Percentiles rank a stretch among this genome's conserved stretches.
Evolutionary conservation across 768 basidiomycete species (phyloP).

Genomic region (Clitopilus hobsonii): DNA sequence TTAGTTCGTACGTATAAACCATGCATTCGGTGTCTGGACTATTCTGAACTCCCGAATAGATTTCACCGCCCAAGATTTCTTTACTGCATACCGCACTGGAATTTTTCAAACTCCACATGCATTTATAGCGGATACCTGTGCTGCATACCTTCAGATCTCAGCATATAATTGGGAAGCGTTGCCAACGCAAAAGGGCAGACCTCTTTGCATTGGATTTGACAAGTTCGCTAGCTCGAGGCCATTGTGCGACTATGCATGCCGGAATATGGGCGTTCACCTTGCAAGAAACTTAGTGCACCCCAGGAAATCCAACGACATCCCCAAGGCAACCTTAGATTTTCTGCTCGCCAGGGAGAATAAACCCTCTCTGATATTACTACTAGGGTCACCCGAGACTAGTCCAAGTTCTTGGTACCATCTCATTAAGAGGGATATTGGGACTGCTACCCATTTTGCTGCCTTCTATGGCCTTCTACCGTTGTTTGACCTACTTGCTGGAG

Average conservation of each 20-base stretch:
- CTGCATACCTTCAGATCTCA: background rate
- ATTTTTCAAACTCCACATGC: background rate
- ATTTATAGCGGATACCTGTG: background rate
- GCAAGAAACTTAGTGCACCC: background rate
- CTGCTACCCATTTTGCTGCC: background rate
- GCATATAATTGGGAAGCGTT: background rate
- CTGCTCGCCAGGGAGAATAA: no score
- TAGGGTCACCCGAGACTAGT: no score
- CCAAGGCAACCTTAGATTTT: background rate
- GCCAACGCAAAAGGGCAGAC: no score
- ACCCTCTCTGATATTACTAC: background rate
- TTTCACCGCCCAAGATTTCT: background rate
- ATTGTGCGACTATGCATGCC: background rate
- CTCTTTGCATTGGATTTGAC: background rate
- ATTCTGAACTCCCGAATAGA: background rate
- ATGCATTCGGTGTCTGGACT: background rate
- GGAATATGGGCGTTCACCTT: background rate
- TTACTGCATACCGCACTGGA: background rate
- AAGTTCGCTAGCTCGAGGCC: background rate
- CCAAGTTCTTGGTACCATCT: background rate
- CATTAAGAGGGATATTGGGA: background rate
- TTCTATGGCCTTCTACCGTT: background rate
- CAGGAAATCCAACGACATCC: background rate
- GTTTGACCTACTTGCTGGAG: background rate
- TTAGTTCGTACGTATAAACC: background rate